Conservation (phyloP, 2,329 filamentous ascomycete genomes). For the Aspergillus arachidicola region DNA sequence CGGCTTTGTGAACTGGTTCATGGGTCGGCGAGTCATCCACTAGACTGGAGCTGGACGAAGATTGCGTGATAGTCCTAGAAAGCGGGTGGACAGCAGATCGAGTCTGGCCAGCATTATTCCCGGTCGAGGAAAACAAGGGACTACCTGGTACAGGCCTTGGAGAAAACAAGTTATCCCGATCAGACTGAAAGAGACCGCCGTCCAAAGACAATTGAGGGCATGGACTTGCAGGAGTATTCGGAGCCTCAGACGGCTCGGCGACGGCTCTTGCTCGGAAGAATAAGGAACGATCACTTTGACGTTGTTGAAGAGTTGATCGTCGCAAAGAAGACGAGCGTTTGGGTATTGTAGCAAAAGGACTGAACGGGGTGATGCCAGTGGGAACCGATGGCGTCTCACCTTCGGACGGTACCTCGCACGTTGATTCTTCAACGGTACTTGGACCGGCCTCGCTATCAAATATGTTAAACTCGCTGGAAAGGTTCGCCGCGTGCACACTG, state of each 20-base stretch:
- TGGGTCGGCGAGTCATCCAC: constrained; percentile 72
- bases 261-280: constrained; percentile 42
- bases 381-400: constrained; percentile 31
- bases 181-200: constrained; percentile 66
- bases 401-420: constrained; percentile 30
- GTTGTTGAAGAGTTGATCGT: constrained; percentile 85
- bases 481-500: constrained; percentile 76
- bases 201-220: constrained; percentile 78
- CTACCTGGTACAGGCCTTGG: constrained; percentile 59
- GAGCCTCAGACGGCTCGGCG: constrained; percentile 51
- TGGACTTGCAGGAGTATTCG: constrained; percentile 58
- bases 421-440: constrained; percentile 30
- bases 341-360: constrained; percentile 59
- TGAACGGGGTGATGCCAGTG: constrained; percentile 41
- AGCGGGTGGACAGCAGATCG: constrained; percentile 70
- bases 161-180: constrained; percentile 67
- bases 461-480: constrained; percentile 69
- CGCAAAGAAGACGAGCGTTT: constrained; percentile 76
- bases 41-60: constrained; percentile 78
- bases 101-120: constrained; percentile 37
- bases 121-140: constrained; percentile 42
- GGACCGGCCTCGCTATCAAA: constrained; percentile 60
- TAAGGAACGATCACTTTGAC: constrained; percentile 69
- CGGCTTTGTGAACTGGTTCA: constrained; percentile 57
- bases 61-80: constrained; percentile 83